Conservation (phyloP, 805 yeast species). For the Candida sanyiensis region DNA sequence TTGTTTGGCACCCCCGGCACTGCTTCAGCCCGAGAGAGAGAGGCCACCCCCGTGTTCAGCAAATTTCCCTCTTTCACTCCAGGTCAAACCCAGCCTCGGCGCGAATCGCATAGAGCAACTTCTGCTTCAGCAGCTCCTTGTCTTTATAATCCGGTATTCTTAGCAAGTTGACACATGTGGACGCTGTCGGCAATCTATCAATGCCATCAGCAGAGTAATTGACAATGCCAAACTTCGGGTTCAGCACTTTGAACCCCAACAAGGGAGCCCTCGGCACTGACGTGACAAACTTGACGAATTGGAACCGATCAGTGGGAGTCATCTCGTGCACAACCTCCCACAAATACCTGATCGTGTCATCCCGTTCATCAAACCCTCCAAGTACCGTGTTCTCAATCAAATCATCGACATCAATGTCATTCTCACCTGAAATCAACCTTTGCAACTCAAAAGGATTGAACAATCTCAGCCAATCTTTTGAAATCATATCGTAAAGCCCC, state of each 20-base stretch:
- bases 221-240: constrained; percentile 77
- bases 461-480: constrained; percentile 73
- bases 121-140: constrained; percentile 49
- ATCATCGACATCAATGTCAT: constrained; percentile 66
- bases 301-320: constrained; percentile 52
- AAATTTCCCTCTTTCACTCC: too few species aligned
- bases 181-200: constrained; percentile 69
- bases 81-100: constrained; percentile 86
- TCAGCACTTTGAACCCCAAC: constrained; percentile 69
- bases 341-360: constrained; percentile 55
- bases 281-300: constrained; percentile 81
- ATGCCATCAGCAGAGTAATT: constrained; percentile 52
- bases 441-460: constrained; percentile 83
- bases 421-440: constrained; percentile 68
- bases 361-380: constrained; percentile 54
- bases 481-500: constrained; percentile 67
- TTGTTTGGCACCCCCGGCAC: too few species aligned
- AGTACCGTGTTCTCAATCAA: constrained; percentile 56
- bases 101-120: constrained; percentile 71
- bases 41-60: too few species aligned
- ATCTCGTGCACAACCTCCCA: constrained; percentile 77
- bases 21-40: too few species aligned
- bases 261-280: constrained; percentile 90
- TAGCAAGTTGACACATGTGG: constrained; percentile 87
- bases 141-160: constrained; percentile 79